These are phyloP conservation scores for Phytophthora ramorum DNA, from an alignment of 352 stramenopile species.

Conservation along the genomic window DNA sequence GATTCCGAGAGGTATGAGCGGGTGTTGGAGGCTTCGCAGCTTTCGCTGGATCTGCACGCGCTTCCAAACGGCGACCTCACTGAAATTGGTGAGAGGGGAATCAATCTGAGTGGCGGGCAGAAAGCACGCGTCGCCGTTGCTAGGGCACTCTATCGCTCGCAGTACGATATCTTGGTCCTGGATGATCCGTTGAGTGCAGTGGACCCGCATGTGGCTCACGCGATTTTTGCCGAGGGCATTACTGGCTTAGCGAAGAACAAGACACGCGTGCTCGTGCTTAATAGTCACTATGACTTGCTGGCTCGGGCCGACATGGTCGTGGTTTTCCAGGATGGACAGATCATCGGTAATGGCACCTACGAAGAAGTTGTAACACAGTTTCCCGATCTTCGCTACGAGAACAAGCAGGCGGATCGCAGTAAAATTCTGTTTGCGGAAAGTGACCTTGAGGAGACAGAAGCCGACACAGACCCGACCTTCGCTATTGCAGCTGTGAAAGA, in stretches of 20 bases:
- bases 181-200: slow-evolving; percentile 42
- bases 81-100: slow-evolving; percentile 94
- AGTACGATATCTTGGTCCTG: slow-evolving; percentile 59
- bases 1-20: slow-evolving; percentile 38
- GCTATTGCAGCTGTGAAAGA: slow-evolving; percentile 2
- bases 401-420: slow-evolving; percentile 4
- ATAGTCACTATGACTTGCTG: slow-evolving; percentile 44
- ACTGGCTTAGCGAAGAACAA: slow-evolving; percentile 22
- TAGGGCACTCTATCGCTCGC: slow-evolving; percentile 83
- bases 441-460: slow-evolving; percentile 3
- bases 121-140: slow-evolving; percentile 88
- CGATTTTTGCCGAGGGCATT: slow-evolving; percentile 47
- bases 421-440: neutral
- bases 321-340: slow-evolving; percentile 35
- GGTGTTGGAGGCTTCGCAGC: slow-evolving; percentile 70
- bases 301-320: slow-evolving; percentile 36
- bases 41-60: slow-evolving; percentile 85
- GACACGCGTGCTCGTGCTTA: slow-evolving; percentile 86
- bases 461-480: neutral
- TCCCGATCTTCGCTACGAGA: slow-evolving; percentile 24
- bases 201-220: slow-evolving; percentile 40
- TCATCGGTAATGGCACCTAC: slow-evolving; percentile 34
- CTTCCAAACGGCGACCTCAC: slow-evolving; percentile 90
- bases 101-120: slow-evolving; percentile 95
- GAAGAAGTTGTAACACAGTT: slow-evolving; percentile 19